Evolutionary conservation across 2,329 filamentous ascomycete species (phyloP).

Genomic region (Scopulariopsis brevicaulis): DNA sequence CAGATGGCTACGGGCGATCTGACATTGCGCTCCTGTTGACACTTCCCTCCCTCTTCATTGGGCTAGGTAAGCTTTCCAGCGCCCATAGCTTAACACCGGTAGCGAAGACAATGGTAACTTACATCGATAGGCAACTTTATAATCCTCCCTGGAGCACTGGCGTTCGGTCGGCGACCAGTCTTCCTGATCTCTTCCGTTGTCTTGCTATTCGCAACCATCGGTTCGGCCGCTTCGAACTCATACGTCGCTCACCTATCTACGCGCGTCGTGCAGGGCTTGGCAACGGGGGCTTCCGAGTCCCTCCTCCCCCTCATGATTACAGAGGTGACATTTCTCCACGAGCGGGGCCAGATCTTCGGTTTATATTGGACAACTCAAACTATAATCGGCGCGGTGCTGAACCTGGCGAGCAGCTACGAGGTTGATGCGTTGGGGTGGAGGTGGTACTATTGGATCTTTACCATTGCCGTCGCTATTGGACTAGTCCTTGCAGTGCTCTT

Average conservation of each 20-base stretch:
- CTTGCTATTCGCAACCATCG: constrained; percentile 19
- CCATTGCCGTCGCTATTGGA: constrained; percentile 19
- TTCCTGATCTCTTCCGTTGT: constrained; percentile 18
- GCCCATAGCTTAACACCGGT: not conserved
- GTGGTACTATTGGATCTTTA: constrained; percentile 28
- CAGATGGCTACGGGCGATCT: constrained; percentile 15
- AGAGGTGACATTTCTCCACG: constrained; percentile 26
- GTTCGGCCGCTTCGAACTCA: constrained; percentile 18
- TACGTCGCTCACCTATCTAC: constrained; percentile 23
- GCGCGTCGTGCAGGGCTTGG: constrained; percentile 22
- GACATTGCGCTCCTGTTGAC: constrained; percentile 15
- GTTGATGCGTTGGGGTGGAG: constrained; percentile 22
- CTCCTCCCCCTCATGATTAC: constrained; percentile 25
- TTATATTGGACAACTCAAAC: constrained; percentile 26
- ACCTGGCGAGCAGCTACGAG: constrained; percentile 21
- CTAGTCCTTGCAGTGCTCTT: constrained; percentile 23
- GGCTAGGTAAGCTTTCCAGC: constrained; percentile 12
- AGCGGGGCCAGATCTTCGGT: constrained; percentile 21
- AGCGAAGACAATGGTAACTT: too few species aligned
- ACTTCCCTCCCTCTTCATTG: constrained; percentile 24
- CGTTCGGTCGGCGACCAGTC: constrained; percentile 23
- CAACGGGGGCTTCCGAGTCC: constrained; percentile 24
- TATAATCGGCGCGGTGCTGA: constrained; percentile 18
- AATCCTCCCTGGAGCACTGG: constrained; percentile 24
- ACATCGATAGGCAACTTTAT: constrained; percentile 15